phyloP scores from a whole-genome alignment of 202 grass and related monocot genomes.

The Hordeum pubiflorum region DNA sequence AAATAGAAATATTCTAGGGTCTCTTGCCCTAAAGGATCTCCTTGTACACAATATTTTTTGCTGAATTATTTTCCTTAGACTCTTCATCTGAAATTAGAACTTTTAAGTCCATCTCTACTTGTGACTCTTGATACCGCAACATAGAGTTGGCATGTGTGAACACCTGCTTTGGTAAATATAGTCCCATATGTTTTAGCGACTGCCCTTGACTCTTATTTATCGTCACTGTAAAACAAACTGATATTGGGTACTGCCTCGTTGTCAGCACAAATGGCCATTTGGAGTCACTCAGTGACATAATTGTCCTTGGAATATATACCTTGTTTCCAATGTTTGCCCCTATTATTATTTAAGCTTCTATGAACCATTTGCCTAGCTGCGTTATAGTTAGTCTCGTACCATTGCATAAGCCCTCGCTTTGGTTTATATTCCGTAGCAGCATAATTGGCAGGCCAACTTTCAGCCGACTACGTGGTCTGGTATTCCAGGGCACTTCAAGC shows the following conservation, averaged over 20 bases:
- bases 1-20: too few relatives aligned
- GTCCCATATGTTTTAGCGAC: not conserved
- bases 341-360: not conserved
- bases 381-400: not conserved
- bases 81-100: too few relatives aligned
- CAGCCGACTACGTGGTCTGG: not conserved
- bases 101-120: not conserved
- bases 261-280: not conserved
- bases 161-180: not conserved
- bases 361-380: not conserved
- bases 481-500: not conserved
- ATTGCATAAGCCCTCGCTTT: not conserved
- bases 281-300: not conserved
- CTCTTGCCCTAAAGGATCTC: too few relatives aligned
- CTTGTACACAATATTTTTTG: too few relatives aligned
- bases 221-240: not conserved
- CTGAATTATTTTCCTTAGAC: too few relatives aligned
- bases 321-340: not conserved
- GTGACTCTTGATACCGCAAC: not conserved
- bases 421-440: not conserved
- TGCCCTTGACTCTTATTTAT: not conserved
- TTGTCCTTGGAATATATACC: not conserved
- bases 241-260: not conserved
- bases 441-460: conserved; percentile 7
- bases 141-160: not conserved